A percentile compares a stretch with the other conserved stretches of the same genome.
Evolutionary conservation across 345 rosid genomes (phyloP).

Genomic region (Excoecaria agallocha): DNA sequence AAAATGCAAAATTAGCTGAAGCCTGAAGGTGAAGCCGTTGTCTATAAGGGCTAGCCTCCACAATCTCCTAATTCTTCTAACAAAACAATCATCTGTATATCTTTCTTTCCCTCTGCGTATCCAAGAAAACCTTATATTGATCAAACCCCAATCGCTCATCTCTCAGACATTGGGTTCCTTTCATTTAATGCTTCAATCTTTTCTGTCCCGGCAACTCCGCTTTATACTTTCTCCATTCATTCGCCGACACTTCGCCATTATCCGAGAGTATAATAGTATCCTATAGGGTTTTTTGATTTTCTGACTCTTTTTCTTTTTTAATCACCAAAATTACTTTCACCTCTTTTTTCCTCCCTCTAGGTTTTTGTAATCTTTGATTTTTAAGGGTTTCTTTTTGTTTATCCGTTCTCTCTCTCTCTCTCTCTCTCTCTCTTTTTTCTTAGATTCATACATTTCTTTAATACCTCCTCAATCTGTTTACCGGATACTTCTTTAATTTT

Average conservation of each 20-base stretch:
- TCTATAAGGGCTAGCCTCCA: not conserved
- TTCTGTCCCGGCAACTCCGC: not conserved
- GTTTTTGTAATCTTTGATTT: slow-evolving; percentile 10
- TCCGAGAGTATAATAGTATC: not conserved
- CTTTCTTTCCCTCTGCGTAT: slow-evolving; percentile 5
- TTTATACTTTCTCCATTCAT: slow-evolving; percentile 14
- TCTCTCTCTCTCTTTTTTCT: not conserved
- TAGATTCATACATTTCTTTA: slow-evolving; percentile 3
- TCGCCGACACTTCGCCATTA: slow-evolving; percentile 16
- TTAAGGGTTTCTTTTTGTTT: slow-evolving; percentile 11
- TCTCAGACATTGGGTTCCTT: not conserved
- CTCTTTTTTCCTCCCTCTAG: not conserved
- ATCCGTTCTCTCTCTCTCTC: too few species aligned
- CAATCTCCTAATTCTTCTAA: slow-evolving; percentile 2
- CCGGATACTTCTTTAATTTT: slow-evolving; percentile 4
- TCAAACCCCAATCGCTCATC: not conserved
- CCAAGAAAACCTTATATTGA: slow-evolving; percentile 19
- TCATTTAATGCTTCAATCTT: not conserved
- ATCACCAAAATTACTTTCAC: not conserved
- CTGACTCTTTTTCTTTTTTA: not conserved
- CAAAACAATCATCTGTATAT: slow-evolving; percentile 14
- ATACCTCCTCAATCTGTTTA: not conserved
- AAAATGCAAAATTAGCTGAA: not conserved
- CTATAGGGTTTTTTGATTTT: slow-evolving; percentile 21
- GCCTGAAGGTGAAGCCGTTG: not conserved